Conservation (phyloP, 768 basidiomycete genomes). For the Leccinum pellstonianum region DNA sequence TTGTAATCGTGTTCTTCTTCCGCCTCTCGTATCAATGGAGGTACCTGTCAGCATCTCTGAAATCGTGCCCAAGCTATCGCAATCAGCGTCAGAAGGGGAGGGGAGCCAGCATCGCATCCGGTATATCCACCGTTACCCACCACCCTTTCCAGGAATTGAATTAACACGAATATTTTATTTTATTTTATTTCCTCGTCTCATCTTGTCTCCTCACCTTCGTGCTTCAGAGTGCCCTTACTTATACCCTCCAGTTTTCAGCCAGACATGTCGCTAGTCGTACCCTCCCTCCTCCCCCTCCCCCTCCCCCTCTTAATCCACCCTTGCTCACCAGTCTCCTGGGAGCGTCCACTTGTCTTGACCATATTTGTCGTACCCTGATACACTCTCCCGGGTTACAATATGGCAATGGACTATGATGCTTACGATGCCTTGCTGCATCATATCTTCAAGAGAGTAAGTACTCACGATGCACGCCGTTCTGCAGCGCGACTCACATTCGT, state of each 20-base stretch:
- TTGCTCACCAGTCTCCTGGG: not conserved
- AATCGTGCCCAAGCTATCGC: slow-evolving; percentile 10
- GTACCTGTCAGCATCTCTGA: slow-evolving; percentile 9
- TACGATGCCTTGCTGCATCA: slow-evolving; percentile 79
- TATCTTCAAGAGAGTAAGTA: slow-evolving; percentile 68
- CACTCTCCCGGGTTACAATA: slow-evolving; percentile 3
- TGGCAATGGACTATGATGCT: slow-evolving; percentile 60
- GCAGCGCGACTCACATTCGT: not conserved
- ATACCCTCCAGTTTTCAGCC: slow-evolving; percentile 6
- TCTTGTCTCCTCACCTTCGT: not conserved
- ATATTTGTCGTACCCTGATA: not conserved
- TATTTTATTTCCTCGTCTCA: not conserved
- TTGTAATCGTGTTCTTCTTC: slow-evolving; percentile 8
- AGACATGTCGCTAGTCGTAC: not conserved
- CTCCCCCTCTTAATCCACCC: not conserved
- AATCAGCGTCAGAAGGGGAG: slow-evolving; percentile 22
- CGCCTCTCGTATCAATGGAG: not conserved
- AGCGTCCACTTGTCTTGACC: not conserved
- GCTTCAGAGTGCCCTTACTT: slow-evolving; percentile 18
- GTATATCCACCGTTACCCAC: not conserved
- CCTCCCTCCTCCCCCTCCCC: slow-evolving; percentile 5
- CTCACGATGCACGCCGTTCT: not conserved
- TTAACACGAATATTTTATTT: not conserved
- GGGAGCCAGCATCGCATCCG: slow-evolving; percentile 3
- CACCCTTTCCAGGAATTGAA: slow-evolving; percentile 9